phyloP scores from a whole-genome alignment of 1,139 yeast genomes.

The Yamadazyma buinensis region DNA sequence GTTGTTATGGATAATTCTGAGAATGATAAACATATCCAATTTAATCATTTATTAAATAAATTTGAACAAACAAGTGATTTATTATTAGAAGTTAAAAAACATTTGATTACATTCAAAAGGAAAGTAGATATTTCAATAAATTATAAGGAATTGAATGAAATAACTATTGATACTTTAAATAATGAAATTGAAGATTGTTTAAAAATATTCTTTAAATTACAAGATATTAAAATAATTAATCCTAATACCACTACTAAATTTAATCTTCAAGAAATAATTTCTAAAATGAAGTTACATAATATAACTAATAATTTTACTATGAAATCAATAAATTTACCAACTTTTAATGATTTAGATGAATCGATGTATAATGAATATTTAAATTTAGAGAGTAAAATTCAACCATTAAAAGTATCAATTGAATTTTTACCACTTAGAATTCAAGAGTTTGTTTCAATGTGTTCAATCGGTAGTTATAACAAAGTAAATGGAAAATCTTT shows the following conservation, averaged over 20 bases:
- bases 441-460: slow-evolving; percentile 37
- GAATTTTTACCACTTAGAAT: slow-evolving; percentile 54
- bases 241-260: slow-evolving; percentile 40
- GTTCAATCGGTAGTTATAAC: slow-evolving; percentile 9
- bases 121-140: slow-evolving; percentile 54
- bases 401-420: slow-evolving; percentile 59
- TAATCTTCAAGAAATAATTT: slow-evolving; percentile 38
- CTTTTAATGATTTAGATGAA: slow-evolving; percentile 29
- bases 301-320: slow-evolving; percentile 16
- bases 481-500: slow-evolving; percentile 11
- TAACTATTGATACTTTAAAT: slow-evolving; percentile 49
- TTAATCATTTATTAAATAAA: slow-evolving; percentile 15
- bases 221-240: slow-evolving; percentile 37
- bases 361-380: slow-evolving; percentile 26
- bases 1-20: slow-evolving; percentile 25
- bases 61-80: slow-evolving; percentile 38
- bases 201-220: slow-evolving; percentile 33
- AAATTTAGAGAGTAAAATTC: slow-evolving; percentile 29
- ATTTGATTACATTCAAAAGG: slow-evolving; percentile 33
- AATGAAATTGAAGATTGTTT: slow-evolving; percentile 49
- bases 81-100: slow-evolving; percentile 37
- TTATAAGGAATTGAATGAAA: slow-evolving; percentile 53
- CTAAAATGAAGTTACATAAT: slow-evolving; percentile 33
- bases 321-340: slow-evolving; percentile 26
- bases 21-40: slow-evolving; percentile 12